A percentile compares a stretch with the other conserved stretches of the same genome.
These are phyloP conservation scores for Ganoderma leucocontextum DNA, from an alignment of 1,284 basidiomycete genomes.

Conservation along the genomic window DNA sequence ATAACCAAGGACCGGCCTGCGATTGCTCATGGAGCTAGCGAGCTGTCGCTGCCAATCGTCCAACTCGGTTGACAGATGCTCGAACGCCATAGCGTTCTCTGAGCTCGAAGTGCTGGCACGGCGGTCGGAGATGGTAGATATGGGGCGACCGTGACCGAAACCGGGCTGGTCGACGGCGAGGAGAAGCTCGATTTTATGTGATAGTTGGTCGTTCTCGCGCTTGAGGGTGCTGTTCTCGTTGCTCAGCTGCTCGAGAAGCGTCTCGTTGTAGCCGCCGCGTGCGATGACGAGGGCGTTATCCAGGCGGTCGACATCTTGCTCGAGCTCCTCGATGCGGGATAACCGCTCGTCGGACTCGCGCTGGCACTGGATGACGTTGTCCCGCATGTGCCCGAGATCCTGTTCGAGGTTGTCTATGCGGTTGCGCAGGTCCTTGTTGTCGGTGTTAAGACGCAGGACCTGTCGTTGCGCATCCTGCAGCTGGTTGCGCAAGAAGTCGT, in stretches of 20 bases:
- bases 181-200: constrained; percentile 87
- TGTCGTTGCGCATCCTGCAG: constrained; percentile 78
- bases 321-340: constrained; percentile 79
- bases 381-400: constrained; percentile 76
- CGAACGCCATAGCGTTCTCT: constrained; percentile 80
- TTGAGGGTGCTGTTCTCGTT: constrained; percentile 80
- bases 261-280: constrained; percentile 77
- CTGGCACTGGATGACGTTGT: constrained; percentile 75
- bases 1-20: constrained; percentile 75
- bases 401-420: constrained; percentile 81
- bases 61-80: constrained; percentile 77
- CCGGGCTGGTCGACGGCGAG: constrained; percentile 83
- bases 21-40: constrained; percentile 76
- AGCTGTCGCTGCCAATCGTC: constrained; percentile 86
- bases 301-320: constrained; percentile 82
- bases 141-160: constrained; percentile 67
- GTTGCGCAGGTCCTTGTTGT: constrained; percentile 79
- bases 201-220: constrained; percentile 85
- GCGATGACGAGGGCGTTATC: constrained; percentile 80
- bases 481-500: constrained; percentile 72
- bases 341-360: constrained; percentile 81
- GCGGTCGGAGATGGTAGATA: constrained; percentile 69
- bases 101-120: constrained; percentile 80
- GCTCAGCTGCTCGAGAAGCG: constrained; percentile 76
- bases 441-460: constrained; percentile 69